phyloP scores from a whole-genome alignment of 2,329 filamentous ascomycete species.

The Aspergillus sclerotialis region DNA sequence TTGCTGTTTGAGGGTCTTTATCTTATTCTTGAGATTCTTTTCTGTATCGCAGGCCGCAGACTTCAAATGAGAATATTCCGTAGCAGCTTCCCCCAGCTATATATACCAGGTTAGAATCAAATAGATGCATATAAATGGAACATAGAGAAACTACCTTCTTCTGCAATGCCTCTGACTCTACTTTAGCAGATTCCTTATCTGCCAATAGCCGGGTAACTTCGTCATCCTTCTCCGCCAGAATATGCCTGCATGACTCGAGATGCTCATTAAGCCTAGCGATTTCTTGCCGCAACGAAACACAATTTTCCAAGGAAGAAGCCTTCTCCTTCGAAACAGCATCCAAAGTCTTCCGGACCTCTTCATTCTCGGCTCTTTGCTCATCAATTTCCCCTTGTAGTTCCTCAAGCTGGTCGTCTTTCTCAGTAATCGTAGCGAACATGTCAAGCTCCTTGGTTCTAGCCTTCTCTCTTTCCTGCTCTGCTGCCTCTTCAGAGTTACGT shows the following conservation, averaged over 20 bases:
- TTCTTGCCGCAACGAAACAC: slow-evolving; percentile 18
- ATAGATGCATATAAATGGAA: background rate
- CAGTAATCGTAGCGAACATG: slow-evolving; percentile 34
- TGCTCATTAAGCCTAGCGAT: slow-evolving; percentile 13
- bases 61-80: slow-evolving; percentile 14
- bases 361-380: slow-evolving; percentile 14
- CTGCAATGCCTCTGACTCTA: slow-evolving; percentile 11
- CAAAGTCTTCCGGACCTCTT: slow-evolving; percentile 13
- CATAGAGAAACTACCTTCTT: slow-evolving; percentile 13
- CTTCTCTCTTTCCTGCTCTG: slow-evolving; percentile 19
- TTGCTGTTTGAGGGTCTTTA: slow-evolving; percentile 15
- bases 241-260: slow-evolving; percentile 13
- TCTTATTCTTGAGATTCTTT: slow-evolving; percentile 12
- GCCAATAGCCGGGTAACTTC: slow-evolving; percentile 16
- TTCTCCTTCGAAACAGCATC: slow-evolving; percentile 18
- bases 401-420: slow-evolving; percentile 40
- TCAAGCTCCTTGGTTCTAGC: slow-evolving; percentile 35
- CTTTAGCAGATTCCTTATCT: slow-evolving; percentile 13
- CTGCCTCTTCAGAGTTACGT: slow-evolving; percentile 22
- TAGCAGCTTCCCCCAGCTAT: slow-evolving; percentile 19
- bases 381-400: slow-evolving; percentile 32
- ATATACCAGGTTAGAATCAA: slow-evolving; percentile 4
- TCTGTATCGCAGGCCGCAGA: slow-evolving; percentile 14
- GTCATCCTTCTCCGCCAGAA: slow-evolving; percentile 18
- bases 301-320: slow-evolving; percentile 13